Base-by-base conservation (phyloP, 495 filamentous ascomycete species). In the Aspergillus panamensis region DNA sequence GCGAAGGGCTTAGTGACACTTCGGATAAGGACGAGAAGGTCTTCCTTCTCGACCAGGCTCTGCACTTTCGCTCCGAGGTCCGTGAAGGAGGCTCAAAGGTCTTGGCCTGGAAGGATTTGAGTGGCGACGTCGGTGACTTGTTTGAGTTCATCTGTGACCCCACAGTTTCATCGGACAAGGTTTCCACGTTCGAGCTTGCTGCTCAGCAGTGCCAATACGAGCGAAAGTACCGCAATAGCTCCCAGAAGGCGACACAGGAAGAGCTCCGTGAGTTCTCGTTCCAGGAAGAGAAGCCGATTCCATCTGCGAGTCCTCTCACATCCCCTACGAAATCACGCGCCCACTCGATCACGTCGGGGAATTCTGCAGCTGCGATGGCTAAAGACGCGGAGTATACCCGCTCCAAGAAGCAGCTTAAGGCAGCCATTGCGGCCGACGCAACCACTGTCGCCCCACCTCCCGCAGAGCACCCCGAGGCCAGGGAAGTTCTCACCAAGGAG, bases 171-270 rank as follows among this genome's bases (percentile, higher is more conserved):
- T 75, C 86, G 6, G 80, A 83, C 13, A 87, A 91, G 59, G 88
- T 92, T 9, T 77, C 86, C 19, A 82, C 85, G 8, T 97, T 98
- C 71, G 88, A 92, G 70, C 79, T 87, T 30, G 87, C 90, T 39
- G 91, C 95, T 14, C 80, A 87, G 35, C 86, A 96, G 79, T 97
- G 95, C 70, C 94, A 98, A 69, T 98, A 92, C 86, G 94, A 98
- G 78, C 83, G 95, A 60, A 97, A 96, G 65, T 93, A 89, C 69
- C 84, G 89, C 32, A 87, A 84, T 66, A 86, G 83, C 21, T 82
- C 89, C 57, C 84, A 90, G 48, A 86, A 83, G 42, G 95, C 93
- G 0, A 92, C 89, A 0, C 87, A 92, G 47, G 74, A 84, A 62
- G 92, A 97, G 55, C 76, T 97, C 4, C 66, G 83, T 20, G 80